These are phyloP conservation scores for Citrus mangshanensis DNA, from an alignment of 345 rosid species.

Conservation along the genomic window DNA sequence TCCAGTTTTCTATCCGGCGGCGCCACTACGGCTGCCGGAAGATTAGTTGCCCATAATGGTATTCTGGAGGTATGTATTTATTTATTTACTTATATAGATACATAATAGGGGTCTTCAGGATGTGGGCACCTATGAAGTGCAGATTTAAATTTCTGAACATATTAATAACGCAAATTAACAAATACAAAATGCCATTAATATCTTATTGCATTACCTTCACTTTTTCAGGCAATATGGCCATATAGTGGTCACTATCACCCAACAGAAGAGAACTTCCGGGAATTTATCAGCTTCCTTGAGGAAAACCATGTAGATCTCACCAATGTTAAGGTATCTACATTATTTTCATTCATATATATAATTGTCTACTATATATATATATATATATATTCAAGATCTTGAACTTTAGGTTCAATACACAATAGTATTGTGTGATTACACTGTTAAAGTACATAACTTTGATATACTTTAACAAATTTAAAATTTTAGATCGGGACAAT, in stretches of 20 bases:
- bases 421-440: no score
- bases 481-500: no score
- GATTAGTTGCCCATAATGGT: slow-evolving; percentile 53
- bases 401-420: no score
- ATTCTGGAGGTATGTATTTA: slow-evolving; percentile 40
- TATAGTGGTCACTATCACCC: slow-evolving; percentile 98
- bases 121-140: neutral
- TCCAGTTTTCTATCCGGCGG: slow-evolving; percentile 71
- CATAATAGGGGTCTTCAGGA: no score
- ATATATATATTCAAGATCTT: no score
- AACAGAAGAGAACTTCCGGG: slow-evolving; percentile 86
- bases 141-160: neutral
- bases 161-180: neutral
- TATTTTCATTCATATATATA: neutral
- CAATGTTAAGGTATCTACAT: slow-evolving; percentile 61
- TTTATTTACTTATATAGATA: no score
- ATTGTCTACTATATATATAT: no score
- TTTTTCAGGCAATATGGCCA: slow-evolving; percentile 82
- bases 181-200: no score
- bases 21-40: slow-evolving; percentile 69
- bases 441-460: no score
- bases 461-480: no score
- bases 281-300: slow-evolving; percentile 61
- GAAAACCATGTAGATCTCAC: slow-evolving; percentile 72
- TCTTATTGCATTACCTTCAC: neutral